Evolutionary conservation across 768 basidiomycete species (phyloP), one percentile per base, ranked within the genome.

Genomic region (Sporobolomyces phaffii): DNA sequence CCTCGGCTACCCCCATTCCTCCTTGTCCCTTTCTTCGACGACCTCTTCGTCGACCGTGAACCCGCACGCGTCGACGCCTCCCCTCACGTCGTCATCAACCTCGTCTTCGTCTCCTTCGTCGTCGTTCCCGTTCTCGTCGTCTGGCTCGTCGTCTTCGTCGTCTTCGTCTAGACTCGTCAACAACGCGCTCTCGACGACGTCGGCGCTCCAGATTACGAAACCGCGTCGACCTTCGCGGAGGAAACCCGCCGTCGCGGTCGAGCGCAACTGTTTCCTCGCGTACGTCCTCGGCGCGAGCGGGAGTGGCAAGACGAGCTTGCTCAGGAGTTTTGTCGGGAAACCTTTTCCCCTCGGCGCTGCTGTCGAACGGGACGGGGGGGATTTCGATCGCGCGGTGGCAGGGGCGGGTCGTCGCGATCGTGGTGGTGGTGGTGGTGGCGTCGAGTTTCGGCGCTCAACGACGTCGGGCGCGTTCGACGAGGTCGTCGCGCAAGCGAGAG

Each of bases 251-350:
- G 47, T 43, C 8, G 44, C 59, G 4, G 87, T 89, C 24, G 85
- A 88, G 18, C 81, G 94, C 48, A 94, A 92, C 74, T 93, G 94
- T 51, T 94, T 97, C 78, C 78, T 94, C 22, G 74, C 68, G 38
- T 97, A 93, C 78, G 86, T 97, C 11, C 89, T 92, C 64, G 94
- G 94, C 14, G 94, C 93, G 0, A 91, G 93, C 0, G 94, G 94
- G 28, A 91, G 89, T 17, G 94, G 94, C 44, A 99, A 99, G 81
- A 94, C 94, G 13, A 86, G 85, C 14, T 77, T 99, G 24, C 76
- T 98, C 73, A 82, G 89, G 31, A 83, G 87, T 6, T 97, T 99
- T 75, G 87, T 88, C 18, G 86, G 87, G 54, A 93, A 93, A 76
- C n/a, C n/a, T n/a, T n/a, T n/a, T n/a, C n/a, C n/a, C n/a, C n/a